These are phyloP conservation scores for Paecilomyces dactylethromorphus DNA, from an alignment of 2,329 filamentous ascomycete species.

Conservation along the genomic window DNA sequence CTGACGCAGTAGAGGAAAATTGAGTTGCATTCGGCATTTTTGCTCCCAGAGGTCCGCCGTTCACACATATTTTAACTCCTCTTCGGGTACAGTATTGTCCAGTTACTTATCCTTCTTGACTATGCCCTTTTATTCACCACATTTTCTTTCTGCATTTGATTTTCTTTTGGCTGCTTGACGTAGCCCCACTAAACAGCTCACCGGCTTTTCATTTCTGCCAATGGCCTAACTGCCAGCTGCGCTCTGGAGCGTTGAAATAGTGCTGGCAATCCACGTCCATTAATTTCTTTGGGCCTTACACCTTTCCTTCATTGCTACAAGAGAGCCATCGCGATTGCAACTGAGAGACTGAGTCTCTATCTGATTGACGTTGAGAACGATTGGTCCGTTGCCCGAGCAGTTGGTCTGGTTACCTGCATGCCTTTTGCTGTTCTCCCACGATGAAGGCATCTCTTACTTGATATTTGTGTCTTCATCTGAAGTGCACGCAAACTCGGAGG, in stretches of 20 bases:
- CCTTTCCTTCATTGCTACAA: neutral
- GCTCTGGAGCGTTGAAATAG: neutral
- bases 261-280: neutral
- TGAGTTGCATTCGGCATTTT: neutral
- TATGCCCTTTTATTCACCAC: neutral
- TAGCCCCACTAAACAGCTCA: neutral
- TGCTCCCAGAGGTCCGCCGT: neutral
- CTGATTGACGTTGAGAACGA: neutral
- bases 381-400: neutral
- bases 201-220: neutral
- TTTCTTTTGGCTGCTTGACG: neutral
- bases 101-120: constrained; percentile 2
- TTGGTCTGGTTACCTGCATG: too few species aligned
- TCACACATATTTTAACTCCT: neutral
- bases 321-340: neutral
- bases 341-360: neutral
- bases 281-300: neutral
- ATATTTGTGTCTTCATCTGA: neutral
- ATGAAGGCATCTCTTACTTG: neutral
- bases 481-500: neutral
- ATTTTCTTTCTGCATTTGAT: neutral
- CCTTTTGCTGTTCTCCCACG: neutral
- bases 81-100: neutral
- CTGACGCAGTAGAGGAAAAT: neutral
- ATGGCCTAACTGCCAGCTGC: neutral